These are phyloP conservation scores for Lipomyces spencermartinsiae DNA, from an alignment of 805 yeast species.

Conservation along the genomic window DNA sequence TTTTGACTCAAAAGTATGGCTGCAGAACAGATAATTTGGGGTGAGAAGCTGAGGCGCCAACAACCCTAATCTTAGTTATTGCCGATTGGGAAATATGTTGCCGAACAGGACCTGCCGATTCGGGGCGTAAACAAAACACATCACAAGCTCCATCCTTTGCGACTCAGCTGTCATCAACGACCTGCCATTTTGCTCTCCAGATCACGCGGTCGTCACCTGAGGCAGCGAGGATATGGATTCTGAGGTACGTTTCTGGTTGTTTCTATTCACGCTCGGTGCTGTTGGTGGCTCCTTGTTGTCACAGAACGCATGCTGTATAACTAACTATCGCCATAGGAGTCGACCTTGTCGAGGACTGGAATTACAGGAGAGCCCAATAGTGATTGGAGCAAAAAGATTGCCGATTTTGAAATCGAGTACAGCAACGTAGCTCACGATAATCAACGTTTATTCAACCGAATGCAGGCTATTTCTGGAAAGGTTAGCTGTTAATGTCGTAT, in stretches of 20 bases:
- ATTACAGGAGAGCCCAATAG: neutral
- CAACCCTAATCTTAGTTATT: too few species aligned
- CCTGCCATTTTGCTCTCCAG: neutral
- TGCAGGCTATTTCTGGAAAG: conserved; percentile 6
- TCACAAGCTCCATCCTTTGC: neutral
- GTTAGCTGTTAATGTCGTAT: neutral
- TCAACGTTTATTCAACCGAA: conserved; percentile 6
- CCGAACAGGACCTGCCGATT: too few species aligned
- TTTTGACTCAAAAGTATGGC: too few species aligned
- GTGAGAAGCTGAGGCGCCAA: too few species aligned
- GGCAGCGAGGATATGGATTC: neutral
- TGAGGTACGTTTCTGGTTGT: neutral
- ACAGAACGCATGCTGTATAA: neutral
- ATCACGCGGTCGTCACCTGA: neutral
- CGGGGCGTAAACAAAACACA: neutral
- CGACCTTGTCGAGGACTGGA: neutral
- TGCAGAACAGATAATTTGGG: too few species aligned
- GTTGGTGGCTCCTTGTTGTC: neutral
- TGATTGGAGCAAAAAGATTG: conserved; percentile 7
- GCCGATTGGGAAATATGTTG: too few species aligned
- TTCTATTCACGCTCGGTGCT: neutral
- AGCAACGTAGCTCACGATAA: conserved; percentile 13
- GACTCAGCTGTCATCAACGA: neutral
- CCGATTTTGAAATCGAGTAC: conserved; percentile 16
- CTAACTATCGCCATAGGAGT: neutral